These are phyloP conservation scores for Phytophthora meadii DNA, from an alignment of 352 stramenopile species.

Conservation along the genomic window DNA sequence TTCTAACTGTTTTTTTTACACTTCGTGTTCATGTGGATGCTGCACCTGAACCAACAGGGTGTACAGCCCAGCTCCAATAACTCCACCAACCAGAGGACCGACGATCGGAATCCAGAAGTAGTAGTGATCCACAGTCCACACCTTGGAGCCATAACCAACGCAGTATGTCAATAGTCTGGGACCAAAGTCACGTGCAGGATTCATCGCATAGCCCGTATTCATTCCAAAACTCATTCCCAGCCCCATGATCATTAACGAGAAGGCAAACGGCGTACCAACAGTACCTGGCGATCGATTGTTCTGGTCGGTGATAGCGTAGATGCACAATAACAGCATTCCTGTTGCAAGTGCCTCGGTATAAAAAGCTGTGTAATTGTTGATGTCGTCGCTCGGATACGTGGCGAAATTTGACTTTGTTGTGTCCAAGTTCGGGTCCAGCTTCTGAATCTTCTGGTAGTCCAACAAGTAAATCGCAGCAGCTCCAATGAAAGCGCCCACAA, in stretches of 20 bases:
- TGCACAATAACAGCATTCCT: constrained; percentile 23
- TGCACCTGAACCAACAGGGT: constrained; percentile 19
- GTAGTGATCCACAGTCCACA: constrained; percentile 10
- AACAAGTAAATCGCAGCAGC: constrained; percentile 24
- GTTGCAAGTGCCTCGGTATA: constrained; percentile 24
- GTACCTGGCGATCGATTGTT: constrained; percentile 21
- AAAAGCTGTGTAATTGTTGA: constrained; percentile 27
- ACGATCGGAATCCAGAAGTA: constrained; percentile 34
- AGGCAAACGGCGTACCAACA: constrained; percentile 21
- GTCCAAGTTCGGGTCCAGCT: constrained; percentile 15
- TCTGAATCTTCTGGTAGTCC: constrained; percentile 29
- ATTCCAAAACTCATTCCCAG: constrained; percentile 28
- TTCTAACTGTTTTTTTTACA: not conserved
- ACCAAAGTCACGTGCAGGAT: constrained; percentile 25
- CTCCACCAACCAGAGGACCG: constrained; percentile 11
- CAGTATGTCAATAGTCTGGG: constrained; percentile 17
- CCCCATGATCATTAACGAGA: constrained; percentile 26
- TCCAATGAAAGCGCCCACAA: constrained; percentile 20
- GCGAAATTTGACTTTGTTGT: constrained; percentile 24
- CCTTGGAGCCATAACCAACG: constrained; percentile 26
- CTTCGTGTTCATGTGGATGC: constrained; percentile 19
- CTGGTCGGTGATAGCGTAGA: constrained; percentile 33
- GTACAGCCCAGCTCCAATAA: constrained; percentile 21
- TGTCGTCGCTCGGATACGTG: constrained; percentile 28
- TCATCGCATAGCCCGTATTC: constrained; percentile 31